Percentiles rank a stretch among this genome's conserved stretches.
Conservation (phyloP, 2,329 filamentous ascomycete species). For the Rutstroemia sp. region DNA sequence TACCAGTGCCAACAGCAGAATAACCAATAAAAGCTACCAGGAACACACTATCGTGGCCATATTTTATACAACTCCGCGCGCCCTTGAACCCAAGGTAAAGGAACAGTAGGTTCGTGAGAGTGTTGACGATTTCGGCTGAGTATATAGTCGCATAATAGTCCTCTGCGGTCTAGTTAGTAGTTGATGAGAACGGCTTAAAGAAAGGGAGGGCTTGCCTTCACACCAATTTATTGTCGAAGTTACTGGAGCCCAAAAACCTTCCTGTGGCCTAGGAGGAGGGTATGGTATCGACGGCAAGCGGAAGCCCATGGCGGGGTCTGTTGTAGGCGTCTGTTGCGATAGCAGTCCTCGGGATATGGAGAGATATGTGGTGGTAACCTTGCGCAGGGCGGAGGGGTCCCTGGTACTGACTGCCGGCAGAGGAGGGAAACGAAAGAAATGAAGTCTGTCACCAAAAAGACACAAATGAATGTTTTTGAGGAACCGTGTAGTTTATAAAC, state of each 20-base stretch:
- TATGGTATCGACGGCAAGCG: constrained; percentile 22
- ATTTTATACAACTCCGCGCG: constrained; percentile 61
- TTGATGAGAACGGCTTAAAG: not conserved
- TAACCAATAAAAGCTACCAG: constrained; percentile 50
- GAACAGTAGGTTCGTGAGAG: constrained; percentile 76
- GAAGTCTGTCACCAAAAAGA: not conserved
- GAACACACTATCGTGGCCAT: constrained; percentile 72
- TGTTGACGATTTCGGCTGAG: constrained; percentile 71
- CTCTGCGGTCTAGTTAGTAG: constrained; percentile 34
- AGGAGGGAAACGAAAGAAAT: not conserved
- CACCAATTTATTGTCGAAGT: constrained; percentile 56
- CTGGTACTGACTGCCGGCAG: not conserved
- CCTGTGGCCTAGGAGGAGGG: constrained; percentile 28
- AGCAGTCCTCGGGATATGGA: not conserved
- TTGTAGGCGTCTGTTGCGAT: not conserved
- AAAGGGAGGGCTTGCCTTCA: constrained; percentile 50
- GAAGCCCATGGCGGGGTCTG: constrained; percentile 18
- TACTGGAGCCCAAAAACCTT: constrained; percentile 30
- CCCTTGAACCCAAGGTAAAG: constrained; percentile 71
- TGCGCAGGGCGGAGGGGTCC: not conserved
- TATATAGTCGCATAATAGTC: constrained; percentile 72
- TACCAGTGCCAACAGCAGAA: constrained; percentile 32
- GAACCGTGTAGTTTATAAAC: too few species aligned
- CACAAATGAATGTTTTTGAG: too few species aligned
- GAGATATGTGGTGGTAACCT: not conserved